phyloP scores from a whole-genome alignment of 805 yeast species.

The Candida koratica region DNA sequence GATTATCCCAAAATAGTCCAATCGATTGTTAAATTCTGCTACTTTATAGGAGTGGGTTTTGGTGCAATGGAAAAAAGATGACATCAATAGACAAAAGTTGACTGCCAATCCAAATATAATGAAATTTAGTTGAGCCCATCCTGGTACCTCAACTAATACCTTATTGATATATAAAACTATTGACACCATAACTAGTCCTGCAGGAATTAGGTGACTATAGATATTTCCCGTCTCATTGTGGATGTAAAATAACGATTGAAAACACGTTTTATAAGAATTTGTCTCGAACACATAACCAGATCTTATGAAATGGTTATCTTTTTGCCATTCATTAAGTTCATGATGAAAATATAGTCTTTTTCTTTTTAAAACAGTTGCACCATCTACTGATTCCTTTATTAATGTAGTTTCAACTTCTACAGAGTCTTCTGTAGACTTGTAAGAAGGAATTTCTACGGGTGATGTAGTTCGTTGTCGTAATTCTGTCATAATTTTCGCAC shows the following conservation, averaged over 20 bases:
- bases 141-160: conserved; percentile 2
- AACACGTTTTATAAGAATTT: conserved; percentile 41
- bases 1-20: conserved; percentile 75
- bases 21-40: conserved; percentile 56
- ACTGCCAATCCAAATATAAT: conserved; percentile 56
- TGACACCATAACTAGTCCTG: conserved; percentile 29
- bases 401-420: too few relatives aligned
- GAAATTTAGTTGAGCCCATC: conserved; percentile 48
- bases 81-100: conserved; percentile 54
- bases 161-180: conserved; percentile 26
- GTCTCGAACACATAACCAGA: conserved; percentile 64
- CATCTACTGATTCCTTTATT: too few relatives aligned
- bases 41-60: conserved; percentile 62
- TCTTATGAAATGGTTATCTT: conserved; percentile 63
- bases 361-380: too few relatives aligned
- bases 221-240: conserved; percentile 76
- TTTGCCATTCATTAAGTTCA: conserved; percentile 69
- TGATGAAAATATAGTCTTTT: conserved; percentile 46
- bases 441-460: background rate
- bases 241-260: conserved; percentile 47
- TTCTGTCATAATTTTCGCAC: conserved; percentile 3
- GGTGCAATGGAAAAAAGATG: conserved; percentile 63
- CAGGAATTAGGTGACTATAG: conserved; percentile 59
- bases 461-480: conserved; percentile 3
- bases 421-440: background rate